These are phyloP conservation scores for Planoprotostelium fungivorum DNA, from an alignment of 78 protist species.

Conservation along the genomic window DNA sequence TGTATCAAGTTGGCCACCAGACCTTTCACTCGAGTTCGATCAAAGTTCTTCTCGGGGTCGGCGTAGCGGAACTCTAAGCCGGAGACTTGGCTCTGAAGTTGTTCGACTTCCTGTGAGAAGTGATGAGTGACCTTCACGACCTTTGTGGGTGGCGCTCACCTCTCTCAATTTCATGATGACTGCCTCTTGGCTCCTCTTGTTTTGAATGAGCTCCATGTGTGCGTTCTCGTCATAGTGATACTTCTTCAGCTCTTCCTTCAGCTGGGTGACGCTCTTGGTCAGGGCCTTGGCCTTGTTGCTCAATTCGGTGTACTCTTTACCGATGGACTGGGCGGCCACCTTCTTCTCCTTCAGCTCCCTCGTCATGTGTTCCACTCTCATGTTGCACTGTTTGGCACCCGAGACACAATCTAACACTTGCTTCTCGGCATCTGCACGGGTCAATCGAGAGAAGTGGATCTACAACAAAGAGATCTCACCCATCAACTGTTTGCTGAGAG, in stretches of 20 bases:
- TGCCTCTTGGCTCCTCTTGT: conserved; percentile 4
- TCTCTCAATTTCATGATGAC: conserved; percentile 1
- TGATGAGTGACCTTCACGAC: neutral
- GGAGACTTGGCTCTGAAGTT: conserved; percentile 20
- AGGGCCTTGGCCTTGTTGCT: conserved; percentile 1
- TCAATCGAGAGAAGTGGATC: neutral
- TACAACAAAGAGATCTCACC: neutral
- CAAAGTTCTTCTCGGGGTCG: conserved; percentile 72
- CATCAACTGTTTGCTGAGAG: neutral
- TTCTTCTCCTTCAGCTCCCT: conserved; percentile 14
- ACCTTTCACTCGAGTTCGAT: conserved; percentile 77
- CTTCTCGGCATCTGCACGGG: conserved; percentile 33
- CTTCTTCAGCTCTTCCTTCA: neutral
- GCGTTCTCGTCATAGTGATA: neutral
- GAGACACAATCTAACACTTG: conserved; percentile 19
- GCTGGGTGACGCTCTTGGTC: neutral
- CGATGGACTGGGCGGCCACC: neutral
- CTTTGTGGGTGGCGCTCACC: neutral
- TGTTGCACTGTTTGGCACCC: conserved; percentile 35
- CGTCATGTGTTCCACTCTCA: conserved; percentile 29
- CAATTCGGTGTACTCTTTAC: neutral
- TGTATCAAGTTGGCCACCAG: conserved; percentile 79
- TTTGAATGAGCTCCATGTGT: neutral
- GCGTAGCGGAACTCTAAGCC: conserved; percentile 69
- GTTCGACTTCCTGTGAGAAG: conserved; percentile 6